Evolutionary conservation across 2,329 filamentous ascomycete genomes (phyloP).

Genomic region (Lasiodiplodia citricola): DNA sequence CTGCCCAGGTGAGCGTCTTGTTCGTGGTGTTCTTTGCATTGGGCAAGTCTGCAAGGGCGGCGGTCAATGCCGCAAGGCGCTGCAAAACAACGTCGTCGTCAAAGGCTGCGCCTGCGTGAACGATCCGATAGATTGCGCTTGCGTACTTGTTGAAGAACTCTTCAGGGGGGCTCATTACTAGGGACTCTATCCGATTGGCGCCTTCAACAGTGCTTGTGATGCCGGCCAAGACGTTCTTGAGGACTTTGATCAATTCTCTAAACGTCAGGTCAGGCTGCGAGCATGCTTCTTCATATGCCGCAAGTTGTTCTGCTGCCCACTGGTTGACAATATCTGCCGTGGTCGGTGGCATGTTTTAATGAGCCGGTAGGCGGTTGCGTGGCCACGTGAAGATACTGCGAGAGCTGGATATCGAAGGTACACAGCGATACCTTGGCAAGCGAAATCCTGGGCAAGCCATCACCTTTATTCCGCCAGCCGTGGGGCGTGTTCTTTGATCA

Average conservation of each 20-base stretch:
- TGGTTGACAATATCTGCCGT: not conserved
- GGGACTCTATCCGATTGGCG: not conserved
- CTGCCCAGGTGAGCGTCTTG: not conserved
- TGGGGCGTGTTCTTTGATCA: not conserved
- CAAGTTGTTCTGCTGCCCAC: not conserved
- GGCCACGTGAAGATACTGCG: not conserved
- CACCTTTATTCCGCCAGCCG: not conserved
- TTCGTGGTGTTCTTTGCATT: not conserved
- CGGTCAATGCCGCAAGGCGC: not conserved
- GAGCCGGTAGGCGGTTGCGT: not conserved
- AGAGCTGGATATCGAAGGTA: not conserved
- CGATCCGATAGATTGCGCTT: not conserved
- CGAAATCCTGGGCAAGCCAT: not conserved
- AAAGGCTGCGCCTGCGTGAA: not conserved
- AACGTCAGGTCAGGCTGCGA: not conserved
- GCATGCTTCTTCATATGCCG: not conserved
- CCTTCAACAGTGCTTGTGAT: not conserved
- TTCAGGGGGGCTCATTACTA: not conserved
- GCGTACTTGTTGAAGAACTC: not conserved
- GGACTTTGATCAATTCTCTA: not conserved
- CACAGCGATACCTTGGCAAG: not conserved
- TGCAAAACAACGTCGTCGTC: not conserved
- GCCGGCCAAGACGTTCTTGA: not conserved
- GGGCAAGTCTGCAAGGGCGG: not conserved
- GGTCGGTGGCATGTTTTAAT: not conserved